Evolutionary conservation across 495 filamentous ascomycete genomes (phyloP).

Genomic region (Hyphodiscus hymeniophilus): DNA sequence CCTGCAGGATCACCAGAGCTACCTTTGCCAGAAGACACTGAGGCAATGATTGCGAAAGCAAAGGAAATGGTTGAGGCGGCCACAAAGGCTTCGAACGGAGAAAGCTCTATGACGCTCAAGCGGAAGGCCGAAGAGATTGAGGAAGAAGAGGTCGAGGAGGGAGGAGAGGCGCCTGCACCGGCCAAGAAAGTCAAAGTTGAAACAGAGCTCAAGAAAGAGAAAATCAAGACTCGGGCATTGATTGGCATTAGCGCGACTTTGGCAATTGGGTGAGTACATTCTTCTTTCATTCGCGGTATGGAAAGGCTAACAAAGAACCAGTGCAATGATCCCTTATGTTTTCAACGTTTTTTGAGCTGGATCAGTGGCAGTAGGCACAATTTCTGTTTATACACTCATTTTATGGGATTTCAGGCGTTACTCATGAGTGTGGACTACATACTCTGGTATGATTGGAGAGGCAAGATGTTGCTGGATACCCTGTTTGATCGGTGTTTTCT

Average conservation of each 20-base stretch:
- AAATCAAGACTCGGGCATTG: conserved; percentile 71
- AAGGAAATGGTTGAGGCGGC: conserved; percentile 86
- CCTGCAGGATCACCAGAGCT: conserved; percentile 59
- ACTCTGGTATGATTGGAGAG: conserved; percentile 5
- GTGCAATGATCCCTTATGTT: conserved; percentile 21
- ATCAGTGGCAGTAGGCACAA: not conserved
- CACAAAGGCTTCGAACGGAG: conserved; percentile 36
- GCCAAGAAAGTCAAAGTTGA: conserved; percentile 71
- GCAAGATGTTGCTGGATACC: conserved; percentile 11
- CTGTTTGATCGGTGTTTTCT: conserved; percentile 11
- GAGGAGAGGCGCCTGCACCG: conserved; percentile 42
- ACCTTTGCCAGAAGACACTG: conserved; percentile 63
- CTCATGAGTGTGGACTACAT: conserved; percentile 11
- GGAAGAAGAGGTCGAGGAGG: conserved; percentile 27
- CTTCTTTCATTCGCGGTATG: not conserved
- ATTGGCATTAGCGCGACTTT: conserved; percentile 78
- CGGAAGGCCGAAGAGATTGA: conserved; percentile 73
- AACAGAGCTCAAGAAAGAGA: conserved; percentile 71
- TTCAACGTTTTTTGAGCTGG: conserved; percentile 16
- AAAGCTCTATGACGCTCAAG: conserved; percentile 52
- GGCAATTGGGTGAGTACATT: conserved; percentile 67
- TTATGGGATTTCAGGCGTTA: conserved; percentile 14
- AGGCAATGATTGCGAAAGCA: conserved; percentile 76
- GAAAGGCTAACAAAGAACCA: not conserved
- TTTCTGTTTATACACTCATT: conserved; percentile 9